A percentile compares a stretch with the other conserved stretches of the same genome.
Conservation (phyloP, 805 yeast genomes). For the Ogataea pilisensis region DNA sequence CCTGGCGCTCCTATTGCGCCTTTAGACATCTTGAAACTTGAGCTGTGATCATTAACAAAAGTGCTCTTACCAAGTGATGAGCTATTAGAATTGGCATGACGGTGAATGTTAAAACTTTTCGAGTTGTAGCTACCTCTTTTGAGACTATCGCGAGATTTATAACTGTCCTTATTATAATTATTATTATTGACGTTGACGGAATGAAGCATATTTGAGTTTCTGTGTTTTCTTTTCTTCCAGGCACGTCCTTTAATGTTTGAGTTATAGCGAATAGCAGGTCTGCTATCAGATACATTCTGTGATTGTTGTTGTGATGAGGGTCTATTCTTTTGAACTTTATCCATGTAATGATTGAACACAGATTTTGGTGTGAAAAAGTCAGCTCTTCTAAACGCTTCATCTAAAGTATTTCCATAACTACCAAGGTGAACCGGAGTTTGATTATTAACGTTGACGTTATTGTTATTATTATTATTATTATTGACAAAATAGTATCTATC, state of each 20-base stretch:
- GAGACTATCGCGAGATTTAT: constrained; percentile 12
- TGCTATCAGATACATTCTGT: constrained; percentile 9
- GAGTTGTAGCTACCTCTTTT: constrained; percentile 4
- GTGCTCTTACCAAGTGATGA: constrained; percentile 17
- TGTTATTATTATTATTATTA: constrained; percentile 1
- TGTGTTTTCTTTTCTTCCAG: constrained; percentile 27
- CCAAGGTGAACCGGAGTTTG: constrained; percentile 9
- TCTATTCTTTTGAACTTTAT: constrained; percentile 44
- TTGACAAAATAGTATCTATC: constrained; percentile 10
- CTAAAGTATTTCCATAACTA: constrained; percentile 15
- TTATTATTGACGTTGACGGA: constrained; percentile 13
- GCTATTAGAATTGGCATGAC: constrained; percentile 13
- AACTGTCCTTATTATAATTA: constrained; percentile 22
- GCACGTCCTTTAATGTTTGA: constrained; percentile 24
- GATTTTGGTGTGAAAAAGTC: constrained; percentile 80
- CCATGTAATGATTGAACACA: constrained; percentile 67
- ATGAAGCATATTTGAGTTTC: constrained; percentile 15
- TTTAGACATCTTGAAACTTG: constrained; percentile 2
- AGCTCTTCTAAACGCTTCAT: constrained; percentile 44
- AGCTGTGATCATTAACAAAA: neutral
- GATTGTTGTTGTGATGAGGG: constrained; percentile 22
- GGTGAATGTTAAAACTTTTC: neutral
- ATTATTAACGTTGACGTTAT: constrained; percentile 18
- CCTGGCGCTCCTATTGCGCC: constrained; percentile 38
- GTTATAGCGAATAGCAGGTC: constrained; percentile 17